phyloP scores from a whole-genome alignment of 139 green algal species.

The Gonium pectorale region DNA sequence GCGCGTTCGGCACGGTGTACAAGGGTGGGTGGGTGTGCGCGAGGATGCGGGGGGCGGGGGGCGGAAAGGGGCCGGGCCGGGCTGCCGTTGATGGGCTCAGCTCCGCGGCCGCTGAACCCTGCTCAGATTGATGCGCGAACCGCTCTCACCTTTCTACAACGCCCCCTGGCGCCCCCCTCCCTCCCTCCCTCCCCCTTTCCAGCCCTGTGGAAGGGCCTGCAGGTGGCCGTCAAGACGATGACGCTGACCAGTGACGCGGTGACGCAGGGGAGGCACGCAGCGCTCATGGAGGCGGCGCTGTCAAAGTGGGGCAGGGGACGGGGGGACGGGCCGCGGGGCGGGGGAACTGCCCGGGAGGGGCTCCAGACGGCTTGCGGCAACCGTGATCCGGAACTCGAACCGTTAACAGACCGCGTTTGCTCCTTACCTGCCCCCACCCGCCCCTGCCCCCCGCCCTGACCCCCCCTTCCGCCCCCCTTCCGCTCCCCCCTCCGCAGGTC shows the following conservation, averaged over 20 bases:
- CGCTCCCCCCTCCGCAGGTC: neutral
- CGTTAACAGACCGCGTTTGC: too few relatives aligned
- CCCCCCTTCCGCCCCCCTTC: neutral
- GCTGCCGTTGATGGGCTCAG: too few relatives aligned
- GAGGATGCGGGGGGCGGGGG: too few relatives aligned
- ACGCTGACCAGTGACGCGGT: conserved; percentile 32
- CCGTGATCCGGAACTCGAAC: too few relatives aligned
- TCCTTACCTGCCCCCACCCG: neutral
- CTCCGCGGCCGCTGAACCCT: too few relatives aligned
- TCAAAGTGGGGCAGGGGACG: conserved; percentile 33
- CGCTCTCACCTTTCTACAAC: neutral
- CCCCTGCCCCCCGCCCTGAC: neutral
- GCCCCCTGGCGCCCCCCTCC: neutral
- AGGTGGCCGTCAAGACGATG: conserved; percentile 47
- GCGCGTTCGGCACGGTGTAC: conserved; percentile 50
- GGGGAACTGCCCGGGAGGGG: too few relatives aligned
- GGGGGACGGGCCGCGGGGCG: too few relatives aligned
- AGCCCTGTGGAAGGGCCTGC: conserved; percentile 41
- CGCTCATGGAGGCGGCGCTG: conserved; percentile 51
- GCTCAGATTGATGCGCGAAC: too few relatives aligned
- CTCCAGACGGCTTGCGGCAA: too few relatives aligned
- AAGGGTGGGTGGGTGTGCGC: conserved; percentile 21
- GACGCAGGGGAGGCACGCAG: conserved; percentile 37
- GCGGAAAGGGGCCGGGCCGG: too few relatives aligned
- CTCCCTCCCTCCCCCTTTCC: neutral